These are phyloP conservation scores for Nemophila menziesii DNA, from an alignment of 257 asterid genomes.

Conservation along the genomic window DNA sequence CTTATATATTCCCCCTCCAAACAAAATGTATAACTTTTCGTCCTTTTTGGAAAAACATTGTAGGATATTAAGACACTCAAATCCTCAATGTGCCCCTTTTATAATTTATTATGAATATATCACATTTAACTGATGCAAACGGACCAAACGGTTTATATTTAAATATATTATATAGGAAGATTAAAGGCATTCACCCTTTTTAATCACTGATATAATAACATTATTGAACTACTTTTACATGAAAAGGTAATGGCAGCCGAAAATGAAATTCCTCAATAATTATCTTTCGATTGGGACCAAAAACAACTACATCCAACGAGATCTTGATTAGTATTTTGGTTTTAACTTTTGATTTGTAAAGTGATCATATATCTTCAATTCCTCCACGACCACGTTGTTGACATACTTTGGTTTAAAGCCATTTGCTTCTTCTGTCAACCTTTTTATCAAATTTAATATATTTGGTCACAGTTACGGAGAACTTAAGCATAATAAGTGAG, in stretches of 20 bases:
- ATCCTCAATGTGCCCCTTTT: too few species aligned
- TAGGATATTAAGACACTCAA: too few species aligned
- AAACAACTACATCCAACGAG: background rate
- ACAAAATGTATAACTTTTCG: too few species aligned
- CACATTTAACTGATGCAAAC: background rate
- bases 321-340: background rate
- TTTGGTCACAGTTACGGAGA: background rate
- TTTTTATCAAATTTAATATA: background rate
- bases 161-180: slow-evolving; percentile 1
- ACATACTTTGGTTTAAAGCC: background rate
- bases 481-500: background rate
- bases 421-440: background rate
- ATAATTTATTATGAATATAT: background rate
- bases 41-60: too few species aligned
- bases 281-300: slow-evolving; percentile 13
- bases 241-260: slow-evolving; percentile 2
- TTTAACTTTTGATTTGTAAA: background rate
- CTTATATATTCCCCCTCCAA: too few species aligned
- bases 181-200: slow-evolving; percentile 17
- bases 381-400: background rate
- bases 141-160: background rate
- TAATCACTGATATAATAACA: slow-evolving; percentile 3
- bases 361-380: background rate
- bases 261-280: slow-evolving; percentile 13
- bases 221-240: slow-evolving; percentile 8